Conservation (phyloP, 2,329 filamentous ascomycete genomes). For the Chaetoscypha palmicola region DNA sequence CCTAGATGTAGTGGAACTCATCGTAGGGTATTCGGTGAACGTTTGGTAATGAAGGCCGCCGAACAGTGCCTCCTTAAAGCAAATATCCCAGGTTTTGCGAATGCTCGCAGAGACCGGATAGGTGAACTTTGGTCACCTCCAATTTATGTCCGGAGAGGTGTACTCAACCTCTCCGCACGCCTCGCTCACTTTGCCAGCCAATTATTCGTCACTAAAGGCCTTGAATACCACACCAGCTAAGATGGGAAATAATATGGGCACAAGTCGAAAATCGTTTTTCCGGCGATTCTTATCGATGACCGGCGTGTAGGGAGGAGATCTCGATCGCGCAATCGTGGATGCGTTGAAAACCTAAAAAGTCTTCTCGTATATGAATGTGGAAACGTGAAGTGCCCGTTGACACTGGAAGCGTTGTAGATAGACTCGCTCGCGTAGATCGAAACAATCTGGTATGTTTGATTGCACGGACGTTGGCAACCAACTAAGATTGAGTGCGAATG, state of each 20-base stretch:
- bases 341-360: slow-evolving; percentile 1
- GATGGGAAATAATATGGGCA: not conserved
- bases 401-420: slow-evolving; percentile 13
- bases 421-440: slow-evolving; percentile 23
- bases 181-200: slow-evolving; percentile 20
- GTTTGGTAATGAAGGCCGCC: slow-evolving; percentile 7
- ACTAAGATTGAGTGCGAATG: slow-evolving; percentile 14
- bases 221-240: not conserved
- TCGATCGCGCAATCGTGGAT: slow-evolving; percentile 6
- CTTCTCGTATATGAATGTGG: slow-evolving; percentile 6
- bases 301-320: not conserved
- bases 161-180: slow-evolving; percentile 33
- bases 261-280: slow-evolving; percentile 1
- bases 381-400: slow-evolving; percentile 15
- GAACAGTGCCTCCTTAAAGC: slow-evolving; percentile 10
- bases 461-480: slow-evolving; percentile 24
- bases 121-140: slow-evolving; percentile 25
- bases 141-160: slow-evolving; percentile 34
- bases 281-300: not conserved
- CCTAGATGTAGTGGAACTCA: slow-evolving; percentile 36
- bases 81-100: slow-evolving; percentile 10
- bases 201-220: slow-evolving; percentile 6
- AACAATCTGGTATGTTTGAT: slow-evolving; percentile 22
- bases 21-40: slow-evolving; percentile 24
- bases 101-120: slow-evolving; percentile 13